phyloP scores from a whole-genome alignment of 2,329 filamentous ascomycete genomes.

The Juglanconis oblonga region DNA sequence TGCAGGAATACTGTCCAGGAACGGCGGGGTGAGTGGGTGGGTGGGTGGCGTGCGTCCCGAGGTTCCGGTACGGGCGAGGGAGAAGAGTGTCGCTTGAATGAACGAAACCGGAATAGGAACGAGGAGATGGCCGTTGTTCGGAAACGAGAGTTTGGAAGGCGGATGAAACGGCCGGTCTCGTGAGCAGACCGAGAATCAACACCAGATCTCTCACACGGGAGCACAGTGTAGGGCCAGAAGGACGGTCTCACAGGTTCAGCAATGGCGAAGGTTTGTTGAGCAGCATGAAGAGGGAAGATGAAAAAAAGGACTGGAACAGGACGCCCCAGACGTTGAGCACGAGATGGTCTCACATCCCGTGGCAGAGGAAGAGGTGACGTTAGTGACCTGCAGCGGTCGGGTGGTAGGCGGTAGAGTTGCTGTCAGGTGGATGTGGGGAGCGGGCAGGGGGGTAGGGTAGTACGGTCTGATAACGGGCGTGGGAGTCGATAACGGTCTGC shows the following conservation, averaged over 20 bases:
- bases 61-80: slow-evolving; percentile 1
- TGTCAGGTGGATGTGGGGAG: background rate
- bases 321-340: background rate
- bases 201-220: slow-evolving; percentile 8
- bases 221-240: slow-evolving; percentile 2
- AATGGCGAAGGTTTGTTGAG: background rate
- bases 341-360: background rate
- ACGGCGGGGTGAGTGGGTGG: too few relatives aligned
- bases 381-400: too few relatives aligned
- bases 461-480: too few relatives aligned
- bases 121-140: too few relatives aligned
- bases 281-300: background rate
- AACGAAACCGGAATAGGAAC: too few relatives aligned
- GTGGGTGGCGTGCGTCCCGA: background rate
- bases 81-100: background rate
- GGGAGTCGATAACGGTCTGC: background rate
- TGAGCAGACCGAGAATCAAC: background rate
- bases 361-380: too few relatives aligned
- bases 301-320: background rate
- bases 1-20: too few relatives aligned
- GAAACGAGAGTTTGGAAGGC: background rate
- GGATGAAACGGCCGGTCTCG: background rate
- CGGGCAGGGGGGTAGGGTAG: background rate
- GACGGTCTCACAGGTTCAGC: background rate
- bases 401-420: background rate